Percentiles rank a stretch among this genome's conserved stretches.
These are phyloP conservation scores for Phytophthora cajani DNA, from an alignment of 352 stramenopile genomes.

Conservation along the genomic window DNA sequence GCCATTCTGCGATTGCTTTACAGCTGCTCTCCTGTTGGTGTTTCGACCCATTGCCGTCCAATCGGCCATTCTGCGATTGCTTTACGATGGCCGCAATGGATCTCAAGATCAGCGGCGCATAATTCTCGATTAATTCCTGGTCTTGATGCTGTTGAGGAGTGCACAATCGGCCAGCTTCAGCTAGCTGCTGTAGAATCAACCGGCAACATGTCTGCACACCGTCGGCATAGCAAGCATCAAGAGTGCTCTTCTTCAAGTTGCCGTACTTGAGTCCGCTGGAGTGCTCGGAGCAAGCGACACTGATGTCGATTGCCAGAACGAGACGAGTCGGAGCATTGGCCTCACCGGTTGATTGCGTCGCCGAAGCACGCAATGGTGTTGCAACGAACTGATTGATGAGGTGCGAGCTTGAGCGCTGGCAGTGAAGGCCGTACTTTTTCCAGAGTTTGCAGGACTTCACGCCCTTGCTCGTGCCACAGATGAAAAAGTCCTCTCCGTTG, in stretches of 20 bases:
- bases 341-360: conserved; percentile 8
- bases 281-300: conserved; percentile 11
- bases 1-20: conserved; percentile 28
- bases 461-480: conserved; percentile 60
- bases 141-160: conserved; percentile 63
- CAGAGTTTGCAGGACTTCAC: conserved; percentile 48
- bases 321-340: conserved; percentile 28
- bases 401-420: conserved; percentile 31
- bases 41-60: background rate
- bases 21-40: conserved; percentile 5
- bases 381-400: conserved; percentile 65
- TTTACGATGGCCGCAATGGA: conserved; percentile 49
- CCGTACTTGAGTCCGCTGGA: conserved; percentile 50
- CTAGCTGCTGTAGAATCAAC: conserved; percentile 57
- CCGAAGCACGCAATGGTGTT: conserved; percentile 30
- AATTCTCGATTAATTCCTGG: conserved; percentile 55
- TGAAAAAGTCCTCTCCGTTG: conserved; percentile 61
- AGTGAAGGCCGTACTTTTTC: conserved; percentile 69
- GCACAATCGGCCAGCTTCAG: conserved; percentile 45
- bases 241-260: conserved; percentile 58
- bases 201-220: conserved; percentile 48
- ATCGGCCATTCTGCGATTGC: conserved; percentile 22
- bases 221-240: conserved; percentile 56
- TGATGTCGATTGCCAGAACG: conserved; percentile 68
- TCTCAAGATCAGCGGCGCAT: conserved; percentile 63